Evolutionary conservation across 2,329 filamentous ascomycete species (phyloP), one percentile per base, ranked within the genome.

Genomic region (Cucurbitaria berberidis): DNA sequence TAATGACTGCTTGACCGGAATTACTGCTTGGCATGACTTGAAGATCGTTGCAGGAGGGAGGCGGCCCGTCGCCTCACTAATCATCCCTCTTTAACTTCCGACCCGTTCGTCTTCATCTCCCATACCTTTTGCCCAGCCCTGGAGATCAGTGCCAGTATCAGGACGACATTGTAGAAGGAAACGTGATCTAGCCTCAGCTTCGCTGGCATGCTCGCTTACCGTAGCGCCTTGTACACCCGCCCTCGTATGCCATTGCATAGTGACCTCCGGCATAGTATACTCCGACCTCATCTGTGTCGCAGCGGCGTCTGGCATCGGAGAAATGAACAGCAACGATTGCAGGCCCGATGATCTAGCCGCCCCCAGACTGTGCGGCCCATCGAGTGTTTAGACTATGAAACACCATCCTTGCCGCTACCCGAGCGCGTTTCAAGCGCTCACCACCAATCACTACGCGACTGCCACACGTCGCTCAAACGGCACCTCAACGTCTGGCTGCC

Each of bases 361-460:
- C 68, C 62, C 65, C 53, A 48, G 62, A 66, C 67, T 51, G 56
- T 51, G 53, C 44, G 51, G 58, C 41, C 47, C 56, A 57, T 55
- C 51, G 59, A 53, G 59, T 58, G 64, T 67, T 68, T 67, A 53
- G 59, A 54, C 57, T 55, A 53, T 73, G 70, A 73, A 74, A 74
- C 70, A 60, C 35, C 9, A 52, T 49, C 60, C 62, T 38, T 54
- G 60, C 62, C 45, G 43, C 48, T 56, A 51, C 57, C 52, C 63
- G 60, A 57, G 45, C 63, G 57, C 54, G 68, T 64, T 66, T 57
- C 55, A 66, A 62, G 58, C 63, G 30, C 51, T 60, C 62, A 51
- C 50, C 48, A 48, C 73, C 73, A 75, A 75, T 75, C 60, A 62
- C 46, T 70, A 64, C 62, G 64, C 66, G 64, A 66, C 61, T 55